Evolutionary conservation across 2,329 filamentous ascomycete genomes (phyloP).

Genomic region (Fusarium sp.): DNA sequence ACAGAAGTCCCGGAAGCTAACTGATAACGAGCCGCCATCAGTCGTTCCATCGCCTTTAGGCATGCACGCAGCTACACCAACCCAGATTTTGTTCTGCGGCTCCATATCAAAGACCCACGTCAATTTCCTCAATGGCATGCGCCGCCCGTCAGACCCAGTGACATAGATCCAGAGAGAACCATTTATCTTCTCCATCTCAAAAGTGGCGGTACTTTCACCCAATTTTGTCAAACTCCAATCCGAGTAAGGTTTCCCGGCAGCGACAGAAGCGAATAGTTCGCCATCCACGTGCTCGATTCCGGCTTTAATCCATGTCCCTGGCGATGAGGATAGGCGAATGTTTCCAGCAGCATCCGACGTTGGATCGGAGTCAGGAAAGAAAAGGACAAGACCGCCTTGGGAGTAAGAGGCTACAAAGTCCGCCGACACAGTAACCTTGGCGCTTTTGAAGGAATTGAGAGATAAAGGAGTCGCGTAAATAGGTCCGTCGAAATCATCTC

Average conservation of each 20-base stretch:
- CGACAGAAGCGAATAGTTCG: not conserved
- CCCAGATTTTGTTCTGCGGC: not conserved
- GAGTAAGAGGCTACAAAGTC: not conserved
- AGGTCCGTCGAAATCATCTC: conserved; percentile 1
- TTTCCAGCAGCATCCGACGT: not conserved
- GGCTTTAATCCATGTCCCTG: conserved; percentile 6
- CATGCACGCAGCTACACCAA: conserved; percentile 12
- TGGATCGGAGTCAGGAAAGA: not conserved
- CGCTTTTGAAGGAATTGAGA: not conserved
- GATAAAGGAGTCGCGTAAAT: not conserved
- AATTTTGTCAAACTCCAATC: conserved; percentile 6
- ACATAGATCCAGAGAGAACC: conserved; percentile 5
- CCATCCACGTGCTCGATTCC: not conserved
- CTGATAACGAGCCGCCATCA: not conserved
- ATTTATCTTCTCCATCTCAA: conserved; percentile 10
- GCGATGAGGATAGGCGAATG: not conserved
- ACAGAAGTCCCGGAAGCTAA: not conserved
- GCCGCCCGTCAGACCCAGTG: not conserved
- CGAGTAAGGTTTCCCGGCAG: conserved; percentile 1
- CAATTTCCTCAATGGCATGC: conserved; percentile 4
- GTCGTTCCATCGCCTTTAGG: not conserved
- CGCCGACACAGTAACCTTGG: not conserved
- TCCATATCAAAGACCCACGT: conserved; percentile 9
- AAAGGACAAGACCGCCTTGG: conserved; percentile 5
- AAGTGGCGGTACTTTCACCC: not conserved